phyloP scores from a whole-genome alignment of 768 basidiomycete species.

The Artomyces pyxidatus region DNA sequence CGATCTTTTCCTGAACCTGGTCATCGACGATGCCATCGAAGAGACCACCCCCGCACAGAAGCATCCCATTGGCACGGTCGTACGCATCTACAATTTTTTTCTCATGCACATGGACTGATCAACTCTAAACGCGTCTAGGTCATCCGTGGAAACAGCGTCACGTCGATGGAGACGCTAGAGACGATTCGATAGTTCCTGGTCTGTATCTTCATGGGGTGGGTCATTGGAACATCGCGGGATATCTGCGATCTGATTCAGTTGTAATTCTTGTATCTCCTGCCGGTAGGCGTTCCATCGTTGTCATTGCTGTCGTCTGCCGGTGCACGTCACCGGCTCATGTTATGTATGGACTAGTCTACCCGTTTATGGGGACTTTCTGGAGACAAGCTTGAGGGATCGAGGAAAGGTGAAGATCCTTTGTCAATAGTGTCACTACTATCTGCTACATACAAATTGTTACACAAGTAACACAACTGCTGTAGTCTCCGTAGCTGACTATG shows the following conservation, averaged over 20 bases:
- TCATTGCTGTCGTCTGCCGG: neutral
- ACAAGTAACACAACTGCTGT: too few species aligned
- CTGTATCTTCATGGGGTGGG: too few species aligned
- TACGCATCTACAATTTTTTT: constrained; percentile 33
- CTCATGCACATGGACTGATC: constrained; percentile 2
- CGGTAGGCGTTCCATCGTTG: neutral
- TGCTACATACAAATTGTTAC: too few species aligned
- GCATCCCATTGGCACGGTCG: constrained; percentile 86
- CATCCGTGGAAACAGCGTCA: constrained; percentile 93
- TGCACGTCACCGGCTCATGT: too few species aligned
- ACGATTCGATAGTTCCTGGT: constrained; percentile 41
- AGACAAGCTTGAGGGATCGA: too few species aligned
- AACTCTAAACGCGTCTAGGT: constrained; percentile 54
- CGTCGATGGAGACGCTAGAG: constrained; percentile 88
- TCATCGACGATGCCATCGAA: constrained; percentile 92
- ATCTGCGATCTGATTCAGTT: too few species aligned
- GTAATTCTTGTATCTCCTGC: neutral
- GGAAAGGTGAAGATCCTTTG: too few species aligned
- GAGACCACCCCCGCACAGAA: constrained; percentile 87
- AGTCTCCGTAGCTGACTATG: too few species aligned
- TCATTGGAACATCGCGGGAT: too few species aligned
- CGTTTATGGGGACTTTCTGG: too few species aligned
- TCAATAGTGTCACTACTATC: too few species aligned
- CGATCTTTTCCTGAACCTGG: constrained; percentile 97
- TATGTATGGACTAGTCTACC: too few species aligned